Evolutionary conservation across 2,329 filamentous ascomycete genomes (phyloP), one percentile per base, ranked within the genome.

Genomic region (Aspergillus novoparasiticus): DNA sequence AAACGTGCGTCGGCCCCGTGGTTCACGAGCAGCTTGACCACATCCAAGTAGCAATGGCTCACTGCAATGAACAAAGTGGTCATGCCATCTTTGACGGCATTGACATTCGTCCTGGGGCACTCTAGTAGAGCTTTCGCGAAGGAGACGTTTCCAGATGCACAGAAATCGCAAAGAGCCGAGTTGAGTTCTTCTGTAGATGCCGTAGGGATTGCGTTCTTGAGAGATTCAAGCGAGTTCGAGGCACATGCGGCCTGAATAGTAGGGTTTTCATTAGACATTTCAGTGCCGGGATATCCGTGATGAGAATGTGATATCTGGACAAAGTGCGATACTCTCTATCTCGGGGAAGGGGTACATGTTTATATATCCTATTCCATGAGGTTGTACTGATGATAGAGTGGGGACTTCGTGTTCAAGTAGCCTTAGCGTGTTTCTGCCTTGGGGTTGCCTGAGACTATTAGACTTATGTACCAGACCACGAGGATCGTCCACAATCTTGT

Each of bases 11-110:
- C 57, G 5, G 68, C 68, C 1, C 63, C 59, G 19, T 57, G 58
- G 21, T 59, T 51, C 11, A 69, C 66, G 14, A 69, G 57, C 9
- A 63, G 26, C 10, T 34, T 46, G 2, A 66, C 59, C 9, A 61
- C 53, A 2, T 53, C 61, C 10, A 63, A 46, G 0, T 66, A 23
- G 12, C 10, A 28, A 28, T 48, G 21, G 6, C 23, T 14, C 14
- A 23, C 14, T 6, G 45, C 23, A 23, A 48, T 28, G 23, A 26
- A 48, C 21, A 48, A 26, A 14, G 45, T 28, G 4, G 45, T 26
- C 23, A 28, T 26, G 45, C 45, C 45, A 26, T 28, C 10, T 28
- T 28, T 48, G 10, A 3, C 21, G 6, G 45, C 23, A 26, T 48
- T 48, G 45, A 19, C 45, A 16, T 48, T 6, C 10, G 10, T 26